Evolutionary conservation across 176 grass and related monocot species (phyloP).

Genomic region (Zoysia japonica): DNA sequence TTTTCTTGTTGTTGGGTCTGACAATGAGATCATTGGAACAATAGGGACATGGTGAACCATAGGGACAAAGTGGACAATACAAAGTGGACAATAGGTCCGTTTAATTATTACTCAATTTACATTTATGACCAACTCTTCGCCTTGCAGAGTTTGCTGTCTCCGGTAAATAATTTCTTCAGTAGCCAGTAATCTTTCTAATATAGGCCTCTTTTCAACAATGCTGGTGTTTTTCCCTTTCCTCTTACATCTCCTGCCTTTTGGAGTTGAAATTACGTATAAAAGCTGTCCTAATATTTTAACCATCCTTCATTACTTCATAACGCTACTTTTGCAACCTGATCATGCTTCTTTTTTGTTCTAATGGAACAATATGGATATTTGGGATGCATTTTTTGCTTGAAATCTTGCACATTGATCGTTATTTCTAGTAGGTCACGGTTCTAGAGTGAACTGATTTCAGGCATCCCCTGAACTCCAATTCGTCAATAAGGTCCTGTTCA

Average conservation of each 20-base stretch:
- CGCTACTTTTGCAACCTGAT: not conserved
- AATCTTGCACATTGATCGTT: too few species aligned
- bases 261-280: not conserved
- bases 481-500: too few species aligned
- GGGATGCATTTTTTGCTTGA: too few species aligned
- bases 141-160: not conserved
- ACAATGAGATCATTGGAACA: conserved; percentile 24
- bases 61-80: too few species aligned
- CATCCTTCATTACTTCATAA: not conserved
- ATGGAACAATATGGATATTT: too few species aligned
- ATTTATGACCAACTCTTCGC: not conserved
- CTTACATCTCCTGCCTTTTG: too few species aligned
- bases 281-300: not conserved
- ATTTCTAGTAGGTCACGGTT: too few species aligned
- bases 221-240: not conserved
- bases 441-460: too few species aligned
- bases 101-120: not conserved
- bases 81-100: too few species aligned
- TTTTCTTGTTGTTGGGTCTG: conserved; percentile 38
- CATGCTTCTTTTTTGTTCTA: not conserved
- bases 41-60: too few species aligned
- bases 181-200: not conserved
- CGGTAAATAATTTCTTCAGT: not conserved
- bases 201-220: not conserved
- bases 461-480: too few species aligned